Base-by-base conservation (phyloP, 78 protist genomes). In the Guillardia theta region DNA sequence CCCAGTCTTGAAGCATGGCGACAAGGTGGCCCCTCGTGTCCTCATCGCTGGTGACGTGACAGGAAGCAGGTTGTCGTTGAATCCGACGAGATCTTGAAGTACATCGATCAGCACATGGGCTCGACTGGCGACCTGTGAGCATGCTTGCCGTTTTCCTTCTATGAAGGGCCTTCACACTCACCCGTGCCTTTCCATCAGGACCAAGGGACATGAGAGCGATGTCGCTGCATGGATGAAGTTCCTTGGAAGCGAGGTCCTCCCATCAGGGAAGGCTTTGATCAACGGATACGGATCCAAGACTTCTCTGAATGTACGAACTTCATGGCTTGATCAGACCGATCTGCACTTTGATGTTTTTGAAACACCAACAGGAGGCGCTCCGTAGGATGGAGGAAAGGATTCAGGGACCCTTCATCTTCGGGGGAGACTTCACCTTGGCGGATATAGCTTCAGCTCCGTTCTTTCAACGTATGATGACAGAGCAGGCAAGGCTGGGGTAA, bases 1-100 rank as follows among this genome's bases (percentile, higher is more conserved):
- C 15, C 90, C 90, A 10, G 90, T 78, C 30, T 30, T 78, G 41
- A 78, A 78, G 50, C 90, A 78, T 8, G 90, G 90, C 2, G 90
- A 43, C 48, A 78, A 78, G 24, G 90, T 78, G n/a, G n/a, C n/a
- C n/a, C n/a, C n/a, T n/a, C n/a, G n/a, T n/a, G n/a, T n/a, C 33
- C 19, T 53, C 33, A 21, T 53, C 33, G 19, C 64, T 53, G 33
- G 64, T 21, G 19, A 21, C 64, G 33, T 53, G 19, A 21, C 12
- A 53, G 15, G 33, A 53, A 19, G 64, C 64, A 53, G 19, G 15
- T 12, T n/a, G 53, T 78, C 3, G 48, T 43, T 6, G 90, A 78
- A 43, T 78, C 48, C 6, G 48, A 43, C 12, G 90, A 37, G 18
- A 78, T 43, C 21, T 24, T 78, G 30, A 78, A 43, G 90, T 78